Evolutionary conservation across 148 eudicot species (phyloP).

Genomic region (Hydrangea macrophylla): DNA sequence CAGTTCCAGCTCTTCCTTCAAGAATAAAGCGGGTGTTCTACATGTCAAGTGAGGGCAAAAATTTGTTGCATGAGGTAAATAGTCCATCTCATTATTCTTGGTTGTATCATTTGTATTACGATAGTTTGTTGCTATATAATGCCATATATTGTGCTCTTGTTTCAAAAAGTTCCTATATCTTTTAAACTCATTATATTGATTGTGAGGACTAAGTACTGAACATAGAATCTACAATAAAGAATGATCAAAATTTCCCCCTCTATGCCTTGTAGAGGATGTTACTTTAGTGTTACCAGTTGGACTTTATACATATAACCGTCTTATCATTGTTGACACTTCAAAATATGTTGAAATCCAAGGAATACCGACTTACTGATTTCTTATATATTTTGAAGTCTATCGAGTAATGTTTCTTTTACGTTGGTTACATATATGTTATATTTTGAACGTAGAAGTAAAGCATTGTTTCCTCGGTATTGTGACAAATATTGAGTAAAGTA

Average conservation of each 20-base stretch:
- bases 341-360: not conserved
- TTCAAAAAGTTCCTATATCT: not conserved
- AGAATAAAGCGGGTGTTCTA: conserved; percentile 91
- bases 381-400: not conserved
- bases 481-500: not conserved
- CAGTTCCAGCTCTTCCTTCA: conserved; percentile 62
- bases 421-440: not conserved
- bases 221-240: not conserved
- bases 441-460: too few relatives aligned
- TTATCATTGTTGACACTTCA: not conserved
- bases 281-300: not conserved
- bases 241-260: not conserved
- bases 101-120: not conserved
- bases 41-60: conserved; percentile 94
- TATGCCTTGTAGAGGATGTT: not conserved
- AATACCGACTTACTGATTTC: too few relatives aligned
- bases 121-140: not conserved
- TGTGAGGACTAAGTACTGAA: not conserved
- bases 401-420: not conserved
- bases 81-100: conserved; percentile 9
- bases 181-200: not conserved
- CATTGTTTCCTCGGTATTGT: not conserved
- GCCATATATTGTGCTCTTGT: not conserved
- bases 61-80: conserved; percentile 80
- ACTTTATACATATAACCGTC: not conserved